phyloP scores from a whole-genome alignment of 2,329 filamentous ascomycete species.

The Curvularia lunata region DNA sequence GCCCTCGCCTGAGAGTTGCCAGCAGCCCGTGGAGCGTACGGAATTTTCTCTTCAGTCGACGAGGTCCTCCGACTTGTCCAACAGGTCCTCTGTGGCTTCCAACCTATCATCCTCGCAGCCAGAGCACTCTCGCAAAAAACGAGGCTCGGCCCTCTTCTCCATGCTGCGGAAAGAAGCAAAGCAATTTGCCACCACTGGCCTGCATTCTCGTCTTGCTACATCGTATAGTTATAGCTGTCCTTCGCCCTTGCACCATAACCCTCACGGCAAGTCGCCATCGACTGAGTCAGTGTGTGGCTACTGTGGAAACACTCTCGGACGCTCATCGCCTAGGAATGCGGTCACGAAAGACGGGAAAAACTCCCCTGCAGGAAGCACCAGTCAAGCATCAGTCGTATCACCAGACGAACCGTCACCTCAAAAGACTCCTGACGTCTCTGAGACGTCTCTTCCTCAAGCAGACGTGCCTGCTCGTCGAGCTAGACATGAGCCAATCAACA shows the following conservation, averaged over 20 bases:
- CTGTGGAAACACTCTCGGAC: conserved; percentile 51
- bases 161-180: conserved; percentile 43
- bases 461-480: conserved; percentile 15
- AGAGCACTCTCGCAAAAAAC: conserved; percentile 33
- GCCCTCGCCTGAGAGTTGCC: conserved; percentile 28
- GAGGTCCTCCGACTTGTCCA: conserved; percentile 34
- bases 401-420: conserved; percentile 26
- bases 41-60: conserved; percentile 26
- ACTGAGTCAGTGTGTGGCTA: conserved; percentile 43
- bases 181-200: conserved; percentile 21
- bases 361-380: conserved; percentile 25
- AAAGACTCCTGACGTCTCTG: conserved; percentile 12
- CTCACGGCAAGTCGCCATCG: conserved; percentile 32
- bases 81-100: conserved; percentile 30
- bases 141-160: conserved; percentile 39
- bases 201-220: conserved; percentile 21
- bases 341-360: conserved; percentile 49
- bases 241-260: conserved; percentile 32
- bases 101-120: conserved; percentile 29
- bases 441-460: conserved; percentile 15
- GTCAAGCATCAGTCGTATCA: conserved; percentile 24
- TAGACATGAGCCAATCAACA: conserved; percentile 26
- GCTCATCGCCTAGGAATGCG: conserved; percentile 47
- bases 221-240: conserved; percentile 30
- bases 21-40: conserved; percentile 23